Conservation (phyloP, 768 basidiomycete genomes). For the Clathrus columnatus region DNA sequence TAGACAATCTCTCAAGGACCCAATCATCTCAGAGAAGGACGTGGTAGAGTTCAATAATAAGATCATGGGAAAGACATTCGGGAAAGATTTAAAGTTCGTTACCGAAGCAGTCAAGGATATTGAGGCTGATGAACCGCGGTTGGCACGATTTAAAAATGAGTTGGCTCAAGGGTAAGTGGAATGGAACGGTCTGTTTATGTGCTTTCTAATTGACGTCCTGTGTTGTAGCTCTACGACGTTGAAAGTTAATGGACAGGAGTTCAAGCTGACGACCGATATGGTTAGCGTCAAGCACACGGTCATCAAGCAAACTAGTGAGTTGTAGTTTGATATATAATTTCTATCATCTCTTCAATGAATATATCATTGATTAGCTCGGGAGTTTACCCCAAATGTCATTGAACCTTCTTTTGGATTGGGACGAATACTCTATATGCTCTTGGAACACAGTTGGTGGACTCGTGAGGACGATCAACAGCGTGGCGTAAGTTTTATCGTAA, state of each 20-base stretch:
- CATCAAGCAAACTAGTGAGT: slow-evolving; percentile 72
- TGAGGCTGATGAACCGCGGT: slow-evolving; percentile 43
- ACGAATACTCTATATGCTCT: slow-evolving; percentile 85
- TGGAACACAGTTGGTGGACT: slow-evolving; percentile 95
- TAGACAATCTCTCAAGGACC: slow-evolving; percentile 76
- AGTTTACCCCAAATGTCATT: slow-evolving; percentile 95
- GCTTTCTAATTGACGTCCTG: slow-evolving; percentile 6
- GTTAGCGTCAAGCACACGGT: slow-evolving; percentile 75
- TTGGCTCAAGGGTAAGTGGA: slow-evolving; percentile 61
- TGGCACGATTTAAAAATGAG: slow-evolving; percentile 60
- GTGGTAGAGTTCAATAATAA: slow-evolving; percentile 83
- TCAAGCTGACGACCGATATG: slow-evolving; percentile 62
- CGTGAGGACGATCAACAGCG: slow-evolving; percentile 88
- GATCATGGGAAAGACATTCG: slow-evolving; percentile 79
- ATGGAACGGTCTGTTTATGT: slow-evolving; percentile 17
- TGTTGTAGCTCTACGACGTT: slow-evolving; percentile 44
- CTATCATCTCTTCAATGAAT: slow-evolving; percentile 3
- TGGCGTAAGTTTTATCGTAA: slow-evolving; percentile 45
- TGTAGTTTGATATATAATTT: background rate
- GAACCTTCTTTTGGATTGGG: slow-evolving; percentile 98
- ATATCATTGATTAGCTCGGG: slow-evolving; percentile 57
- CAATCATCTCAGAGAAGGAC: slow-evolving; percentile 71
- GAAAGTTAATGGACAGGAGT: slow-evolving; percentile 52
- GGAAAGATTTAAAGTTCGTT: slow-evolving; percentile 64
- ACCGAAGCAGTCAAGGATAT: slow-evolving; percentile 57